These are phyloP conservation scores for Acacia pycnantha DNA, from an alignment of 331 rosid species.

Conservation along the genomic window DNA sequence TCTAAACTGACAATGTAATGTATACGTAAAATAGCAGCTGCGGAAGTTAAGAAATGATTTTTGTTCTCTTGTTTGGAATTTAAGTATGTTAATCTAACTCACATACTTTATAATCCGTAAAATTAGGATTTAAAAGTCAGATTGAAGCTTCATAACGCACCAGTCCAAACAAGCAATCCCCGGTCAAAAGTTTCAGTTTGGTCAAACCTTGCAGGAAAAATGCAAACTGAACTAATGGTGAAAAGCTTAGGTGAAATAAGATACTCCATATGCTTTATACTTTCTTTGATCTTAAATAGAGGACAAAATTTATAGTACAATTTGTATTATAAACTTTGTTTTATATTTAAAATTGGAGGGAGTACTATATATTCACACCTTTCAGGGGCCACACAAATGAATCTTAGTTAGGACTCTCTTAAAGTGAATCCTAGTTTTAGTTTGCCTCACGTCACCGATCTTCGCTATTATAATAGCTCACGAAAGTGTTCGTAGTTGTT, in stretches of 20 bases:
- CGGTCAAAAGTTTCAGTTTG: neutral
- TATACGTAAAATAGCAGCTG: neutral
- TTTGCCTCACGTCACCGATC: neutral
- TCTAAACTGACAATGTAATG: neutral
- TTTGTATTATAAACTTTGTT: too few species aligned
- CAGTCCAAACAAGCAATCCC: neutral
- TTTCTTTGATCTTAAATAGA: rapidly evolving
- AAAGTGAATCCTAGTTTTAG: neutral
- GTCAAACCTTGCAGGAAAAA: neutral
- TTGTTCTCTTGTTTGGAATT: neutral
- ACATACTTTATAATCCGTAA: too few species aligned
- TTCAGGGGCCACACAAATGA: neutral
- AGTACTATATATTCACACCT: too few species aligned
- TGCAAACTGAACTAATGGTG: neutral
- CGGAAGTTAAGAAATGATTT: neutral
- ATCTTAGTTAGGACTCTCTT: neutral
- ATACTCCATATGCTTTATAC: neutral
- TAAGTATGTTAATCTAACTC: too few species aligned
- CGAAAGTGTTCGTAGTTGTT: neutral
- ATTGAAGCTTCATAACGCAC: too few species aligned
- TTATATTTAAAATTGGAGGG: too few species aligned
- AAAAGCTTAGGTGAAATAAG: neutral
- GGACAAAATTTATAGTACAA: too few species aligned
- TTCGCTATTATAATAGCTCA: neutral
- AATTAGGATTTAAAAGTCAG: too few species aligned